Evolutionary conservation across 306 rosid species (phyloP).

Genomic region (Potentilla sterilis): DNA sequence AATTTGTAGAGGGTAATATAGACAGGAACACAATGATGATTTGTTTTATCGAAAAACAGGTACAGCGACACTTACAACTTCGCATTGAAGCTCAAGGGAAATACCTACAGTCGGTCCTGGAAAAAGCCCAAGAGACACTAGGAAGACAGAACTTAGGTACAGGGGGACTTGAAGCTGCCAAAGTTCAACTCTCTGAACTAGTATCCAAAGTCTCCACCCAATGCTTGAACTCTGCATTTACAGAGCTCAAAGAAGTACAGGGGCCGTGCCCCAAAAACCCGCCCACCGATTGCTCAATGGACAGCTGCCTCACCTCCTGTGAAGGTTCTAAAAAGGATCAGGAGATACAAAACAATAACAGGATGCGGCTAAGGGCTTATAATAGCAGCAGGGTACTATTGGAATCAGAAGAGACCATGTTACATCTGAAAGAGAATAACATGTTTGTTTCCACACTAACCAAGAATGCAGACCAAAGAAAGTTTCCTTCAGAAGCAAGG

Average conservation of each 20-base stretch:
- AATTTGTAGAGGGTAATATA: too few relatives aligned
- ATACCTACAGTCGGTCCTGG: constrained; percentile 74
- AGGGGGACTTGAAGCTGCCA: constrained; percentile 68
- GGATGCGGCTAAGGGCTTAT: constrained; percentile 33
- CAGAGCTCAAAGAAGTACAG: constrained; percentile 56
- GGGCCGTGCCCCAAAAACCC: constrained; percentile 47
- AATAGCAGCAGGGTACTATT: constrained; percentile 30
- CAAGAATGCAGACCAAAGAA: constrained; percentile 36
- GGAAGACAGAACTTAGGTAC: constrained; percentile 60
- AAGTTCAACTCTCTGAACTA: constrained; percentile 84
- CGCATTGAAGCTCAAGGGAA: constrained; percentile 95
- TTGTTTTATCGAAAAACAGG: constrained; percentile 40
- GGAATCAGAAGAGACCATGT: constrained; percentile 38
- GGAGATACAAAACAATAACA: constrained; percentile 36
- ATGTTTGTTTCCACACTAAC: constrained; percentile 23
- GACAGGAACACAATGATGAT: neutral
- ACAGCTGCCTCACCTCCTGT: constrained; percentile 74
- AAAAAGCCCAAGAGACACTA: constrained; percentile 81
- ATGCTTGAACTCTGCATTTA: constrained; percentile 63
- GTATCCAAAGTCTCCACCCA: constrained; percentile 87
- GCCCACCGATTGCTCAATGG: constrained; percentile 61
- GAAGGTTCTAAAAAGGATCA: constrained; percentile 74
- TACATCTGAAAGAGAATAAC: constrained; percentile 32
- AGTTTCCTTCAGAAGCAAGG: constrained; percentile 32
- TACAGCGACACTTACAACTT: constrained; percentile 80